These are phyloP conservation scores for Histomonas meleagridis DNA, from an alignment of 208 protist genomes.

Conservation along the genomic window DNA sequence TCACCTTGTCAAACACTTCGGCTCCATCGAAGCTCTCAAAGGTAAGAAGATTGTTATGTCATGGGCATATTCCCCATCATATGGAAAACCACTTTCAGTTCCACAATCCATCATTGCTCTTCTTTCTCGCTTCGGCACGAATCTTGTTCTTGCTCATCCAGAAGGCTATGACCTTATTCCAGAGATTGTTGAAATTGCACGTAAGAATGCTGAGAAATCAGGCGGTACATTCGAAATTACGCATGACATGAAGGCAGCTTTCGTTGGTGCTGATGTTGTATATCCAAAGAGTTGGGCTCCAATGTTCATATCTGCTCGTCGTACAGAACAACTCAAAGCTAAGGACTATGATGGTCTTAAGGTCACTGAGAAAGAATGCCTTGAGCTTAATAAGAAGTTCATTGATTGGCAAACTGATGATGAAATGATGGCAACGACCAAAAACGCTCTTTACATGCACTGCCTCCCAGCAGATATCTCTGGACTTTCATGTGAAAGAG, in stretches of 20 bases:
- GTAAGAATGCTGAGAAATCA: not conserved
- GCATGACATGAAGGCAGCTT: not conserved
- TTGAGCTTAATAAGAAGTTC: conserved; percentile 15
- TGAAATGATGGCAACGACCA: conserved; percentile 18
- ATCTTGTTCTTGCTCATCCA: conserved; percentile 8
- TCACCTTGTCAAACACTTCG: not conserved
- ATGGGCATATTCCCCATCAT: conserved; percentile 32
- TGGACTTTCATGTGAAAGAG: not conserved
- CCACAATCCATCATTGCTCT: conserved; percentile 19
- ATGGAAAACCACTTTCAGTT: not conserved
- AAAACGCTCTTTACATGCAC: conserved; percentile 25
- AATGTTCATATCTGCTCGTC: not conserved
- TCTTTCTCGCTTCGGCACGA: not conserved
- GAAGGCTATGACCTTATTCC: not conserved
- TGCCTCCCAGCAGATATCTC: conserved; percentile 22
- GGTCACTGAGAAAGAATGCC: not conserved
- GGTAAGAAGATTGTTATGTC: conserved; percentile 32
- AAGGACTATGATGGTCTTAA: conserved; percentile 27
- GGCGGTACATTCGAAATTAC: conserved; percentile 6
- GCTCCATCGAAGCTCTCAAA: not conserved
- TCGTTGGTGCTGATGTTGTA: not conserved
- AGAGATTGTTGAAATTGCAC: not conserved
- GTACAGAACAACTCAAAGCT: not conserved
- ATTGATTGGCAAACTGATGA: conserved; percentile 26
- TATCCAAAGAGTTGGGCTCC: conserved; percentile 31